A percentile compares a stretch with the other conserved stretches of the same genome.
Conservation (phyloP, 306 rosid genomes). For the Pyrus communis region DNA sequence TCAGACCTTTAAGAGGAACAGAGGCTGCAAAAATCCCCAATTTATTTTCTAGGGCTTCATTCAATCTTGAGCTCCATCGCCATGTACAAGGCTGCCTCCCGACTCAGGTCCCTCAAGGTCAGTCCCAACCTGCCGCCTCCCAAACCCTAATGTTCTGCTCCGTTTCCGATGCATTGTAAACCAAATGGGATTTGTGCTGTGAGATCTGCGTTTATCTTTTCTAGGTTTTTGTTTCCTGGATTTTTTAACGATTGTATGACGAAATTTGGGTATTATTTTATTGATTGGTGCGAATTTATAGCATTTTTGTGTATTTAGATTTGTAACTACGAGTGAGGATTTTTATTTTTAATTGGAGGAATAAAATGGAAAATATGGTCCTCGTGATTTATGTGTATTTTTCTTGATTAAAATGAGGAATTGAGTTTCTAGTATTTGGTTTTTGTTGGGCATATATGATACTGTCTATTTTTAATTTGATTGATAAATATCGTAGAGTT, state of each 20-base stretch:
- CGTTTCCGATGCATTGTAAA: background rate
- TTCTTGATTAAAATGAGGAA: background rate
- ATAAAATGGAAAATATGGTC: slow-evolving; percentile 9
- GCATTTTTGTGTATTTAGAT: background rate
- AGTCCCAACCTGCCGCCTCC: background rate
- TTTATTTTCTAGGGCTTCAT: slow-evolving; percentile 20
- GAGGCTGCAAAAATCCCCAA: background rate
- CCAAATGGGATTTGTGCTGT: background rate
- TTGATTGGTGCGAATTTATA: background rate
- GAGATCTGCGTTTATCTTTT: slow-evolving; percentile 11
- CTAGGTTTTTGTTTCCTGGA: background rate
- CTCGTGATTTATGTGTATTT: background rate
- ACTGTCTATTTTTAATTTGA: background rate
- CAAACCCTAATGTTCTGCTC: slow-evolving; percentile 1
- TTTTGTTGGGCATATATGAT: background rate
- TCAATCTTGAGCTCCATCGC: background rate
- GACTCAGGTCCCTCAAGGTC: slow-evolving; percentile 72
- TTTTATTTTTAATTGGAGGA: background rate
- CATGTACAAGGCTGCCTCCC: slow-evolving; percentile 77
- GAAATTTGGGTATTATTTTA: background rate
- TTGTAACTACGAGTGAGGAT: background rate
- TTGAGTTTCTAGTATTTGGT: background rate
- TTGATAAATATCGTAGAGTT: background rate
- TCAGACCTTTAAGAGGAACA: background rate
- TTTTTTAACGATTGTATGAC: background rate